Evolutionary conservation across 2,329 filamentous ascomycete genomes (phyloP).

Genomic region (Clathrospora elynae): DNA sequence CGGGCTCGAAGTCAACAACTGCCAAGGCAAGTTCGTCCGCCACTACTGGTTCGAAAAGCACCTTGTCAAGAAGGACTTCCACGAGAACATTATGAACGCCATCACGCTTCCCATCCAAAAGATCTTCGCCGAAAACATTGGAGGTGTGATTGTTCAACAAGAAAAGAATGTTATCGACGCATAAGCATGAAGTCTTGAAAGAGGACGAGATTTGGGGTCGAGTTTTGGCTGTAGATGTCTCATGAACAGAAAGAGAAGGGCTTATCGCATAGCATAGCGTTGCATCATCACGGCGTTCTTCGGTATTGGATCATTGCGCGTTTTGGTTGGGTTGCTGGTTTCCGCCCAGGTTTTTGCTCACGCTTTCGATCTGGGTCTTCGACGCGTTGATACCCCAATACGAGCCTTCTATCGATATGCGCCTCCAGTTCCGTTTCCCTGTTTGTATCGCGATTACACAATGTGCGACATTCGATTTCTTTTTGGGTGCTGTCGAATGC

Average conservation of each 20-base stretch:
- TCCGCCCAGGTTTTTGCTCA: constrained; percentile 3
- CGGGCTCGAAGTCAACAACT: constrained; percentile 43
- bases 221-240: neutral
- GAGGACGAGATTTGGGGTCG: neutral
- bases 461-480: too few species aligned
- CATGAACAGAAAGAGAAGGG: constrained; percentile 42
- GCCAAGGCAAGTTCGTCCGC: constrained; percentile 45
- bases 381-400: constrained; percentile 31
- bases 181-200: too few species aligned
- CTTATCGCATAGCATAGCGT: constrained; percentile 28
- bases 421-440: neutral
- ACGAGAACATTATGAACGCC: constrained; percentile 47
- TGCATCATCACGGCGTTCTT: constrained; percentile 31
- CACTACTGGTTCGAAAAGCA: constrained; percentile 49
- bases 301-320: constrained; percentile 4
- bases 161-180: constrained; percentile 37
- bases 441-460: constrained; percentile 1
- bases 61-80: constrained; percentile 42
- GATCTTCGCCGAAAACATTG: constrained; percentile 40
- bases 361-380: constrained; percentile 25
- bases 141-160: constrained; percentile 35
- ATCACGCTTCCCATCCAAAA: constrained; percentile 44
- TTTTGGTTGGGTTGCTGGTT: constrained; percentile 9
- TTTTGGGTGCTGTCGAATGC: too few species aligned
- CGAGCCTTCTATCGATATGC: constrained; percentile 14